phyloP scores from a whole-genome alignment of 2,329 filamentous ascomycete genomes.

The Herpotrichia juniperi region DNA sequence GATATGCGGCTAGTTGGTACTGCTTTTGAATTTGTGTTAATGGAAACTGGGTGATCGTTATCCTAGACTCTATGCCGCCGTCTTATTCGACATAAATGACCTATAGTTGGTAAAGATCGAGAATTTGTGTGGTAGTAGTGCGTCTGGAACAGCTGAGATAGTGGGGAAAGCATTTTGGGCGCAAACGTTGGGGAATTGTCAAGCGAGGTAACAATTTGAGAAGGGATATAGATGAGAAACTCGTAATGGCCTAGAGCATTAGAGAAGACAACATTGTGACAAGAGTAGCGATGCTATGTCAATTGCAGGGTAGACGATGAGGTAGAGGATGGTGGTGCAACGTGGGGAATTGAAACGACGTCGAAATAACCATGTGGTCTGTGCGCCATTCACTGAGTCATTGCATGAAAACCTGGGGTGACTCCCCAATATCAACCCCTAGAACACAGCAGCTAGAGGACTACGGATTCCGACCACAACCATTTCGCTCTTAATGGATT shows the following conservation, averaged over 20 bases:
- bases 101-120: slow-evolving; percentile 48
- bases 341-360: neutral
- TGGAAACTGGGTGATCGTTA: neutral
- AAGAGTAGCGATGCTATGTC: slow-evolving; percentile 10
- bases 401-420: neutral
- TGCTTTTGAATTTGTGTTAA: neutral
- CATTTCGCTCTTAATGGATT: neutral
- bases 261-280: slow-evolving; percentile 1
- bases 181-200: slow-evolving; percentile 31
- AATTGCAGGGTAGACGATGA: neutral
- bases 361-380: neutral
- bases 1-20: neutral
- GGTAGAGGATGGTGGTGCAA: neutral
- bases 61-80: slow-evolving; percentile 10
- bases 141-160: slow-evolving; percentile 55
- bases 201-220: slow-evolving; percentile 1
- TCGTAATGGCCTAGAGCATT: neutral
- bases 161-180: slow-evolving; percentile 58
- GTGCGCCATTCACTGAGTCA: neutral
- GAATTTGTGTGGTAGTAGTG: slow-evolving; percentile 59
- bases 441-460: neutral
- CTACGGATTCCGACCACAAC: neutral
- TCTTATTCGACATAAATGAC: slow-evolving; percentile 12
- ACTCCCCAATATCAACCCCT: neutral
- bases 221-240: neutral